phyloP scores from a whole-genome alignment of 2,329 filamentous ascomycete species.

The Diaporthe citriasiana region DNA sequence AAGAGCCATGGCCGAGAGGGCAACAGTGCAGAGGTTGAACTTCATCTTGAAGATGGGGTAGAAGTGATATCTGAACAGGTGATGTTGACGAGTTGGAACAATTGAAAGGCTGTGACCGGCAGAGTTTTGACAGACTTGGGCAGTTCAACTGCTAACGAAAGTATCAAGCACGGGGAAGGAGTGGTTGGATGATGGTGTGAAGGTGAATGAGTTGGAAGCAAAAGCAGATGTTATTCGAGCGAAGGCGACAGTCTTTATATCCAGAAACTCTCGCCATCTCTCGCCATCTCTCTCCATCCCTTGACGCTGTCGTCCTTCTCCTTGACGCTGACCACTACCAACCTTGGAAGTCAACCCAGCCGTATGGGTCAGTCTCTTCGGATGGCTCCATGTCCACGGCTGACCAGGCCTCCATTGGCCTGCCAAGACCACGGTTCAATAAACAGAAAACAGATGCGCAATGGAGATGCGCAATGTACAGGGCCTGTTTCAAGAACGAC shows the following conservation, averaged over 20 bases:
- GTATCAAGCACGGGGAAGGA: slow-evolving; percentile 28
- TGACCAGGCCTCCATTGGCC: slow-evolving; percentile 1
- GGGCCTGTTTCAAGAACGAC: slow-evolving; percentile 29
- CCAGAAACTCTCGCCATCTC: not conserved
- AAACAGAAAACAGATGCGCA: slow-evolving; percentile 27
- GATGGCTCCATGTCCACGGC: not conserved
- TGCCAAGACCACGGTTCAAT: slow-evolving; percentile 19
- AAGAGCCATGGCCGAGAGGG: slow-evolving; percentile 34
- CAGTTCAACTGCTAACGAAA: slow-evolving; percentile 36
- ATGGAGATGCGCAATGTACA: slow-evolving; percentile 8
- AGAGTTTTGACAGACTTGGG: slow-evolving; percentile 28
- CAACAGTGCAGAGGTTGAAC: slow-evolving; percentile 30
- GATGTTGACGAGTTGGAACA: slow-evolving; percentile 1
- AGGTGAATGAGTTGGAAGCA: slow-evolving; percentile 7
- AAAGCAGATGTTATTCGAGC: not conserved
- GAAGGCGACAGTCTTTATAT: slow-evolving; percentile 25
- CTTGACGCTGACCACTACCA: not conserved
- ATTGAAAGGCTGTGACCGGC: slow-evolving; percentile 3
- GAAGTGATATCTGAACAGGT: not conserved
- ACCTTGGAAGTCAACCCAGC: slow-evolving; percentile 9
- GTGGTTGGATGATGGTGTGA: slow-evolving; percentile 23
- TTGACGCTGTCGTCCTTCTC: not conserved
- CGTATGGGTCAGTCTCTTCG: slow-evolving; percentile 6
- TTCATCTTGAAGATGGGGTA: slow-evolving; percentile 29
- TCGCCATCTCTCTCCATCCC: not conserved